Evolutionary conservation across 192 early-diverging fungal species (phyloP).

Genomic region (Backusella macrospora): DNA sequence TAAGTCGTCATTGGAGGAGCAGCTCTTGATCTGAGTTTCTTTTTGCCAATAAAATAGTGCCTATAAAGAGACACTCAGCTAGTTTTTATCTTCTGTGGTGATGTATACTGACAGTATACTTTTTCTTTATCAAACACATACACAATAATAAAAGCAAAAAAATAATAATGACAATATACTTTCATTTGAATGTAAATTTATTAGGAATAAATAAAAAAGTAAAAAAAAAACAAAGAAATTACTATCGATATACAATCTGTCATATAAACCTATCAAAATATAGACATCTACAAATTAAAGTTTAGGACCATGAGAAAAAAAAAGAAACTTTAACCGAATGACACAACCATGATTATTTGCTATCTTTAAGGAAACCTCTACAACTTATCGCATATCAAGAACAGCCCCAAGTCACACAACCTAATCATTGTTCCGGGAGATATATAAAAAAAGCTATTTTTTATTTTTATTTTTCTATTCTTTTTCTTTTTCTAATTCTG

Average conservation of each 20-base stretch:
- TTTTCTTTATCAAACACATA: background rate
- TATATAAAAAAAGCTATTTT: background rate
- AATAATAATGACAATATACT: background rate
- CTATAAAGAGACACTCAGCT: background rate
- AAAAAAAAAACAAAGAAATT: background rate
- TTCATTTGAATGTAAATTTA: background rate
- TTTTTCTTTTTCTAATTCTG: background rate
- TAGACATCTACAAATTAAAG: slow-evolving; percentile 5
- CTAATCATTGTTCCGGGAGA: background rate
- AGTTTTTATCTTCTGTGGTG: background rate
- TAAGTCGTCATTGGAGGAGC: background rate
- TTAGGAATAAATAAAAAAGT: background rate
- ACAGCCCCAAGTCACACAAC: background rate
- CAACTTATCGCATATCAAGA: background rate
- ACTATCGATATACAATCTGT: background rate
- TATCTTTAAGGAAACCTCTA: slow-evolving; percentile 6
- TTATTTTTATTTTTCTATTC: background rate
- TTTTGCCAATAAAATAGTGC: background rate
- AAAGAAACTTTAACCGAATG: slow-evolving; percentile 5
- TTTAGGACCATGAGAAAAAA: slow-evolving; percentile 11
- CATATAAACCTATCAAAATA: slow-evolving; percentile 6
- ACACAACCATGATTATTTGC: background rate
- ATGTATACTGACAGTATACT: background rate
- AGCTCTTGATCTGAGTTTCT: background rate
- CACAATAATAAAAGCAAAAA: background rate